phyloP scores from a whole-genome alignment of 2,329 filamentous ascomycete species.

The Davidsoniella eucalypti region DNA sequence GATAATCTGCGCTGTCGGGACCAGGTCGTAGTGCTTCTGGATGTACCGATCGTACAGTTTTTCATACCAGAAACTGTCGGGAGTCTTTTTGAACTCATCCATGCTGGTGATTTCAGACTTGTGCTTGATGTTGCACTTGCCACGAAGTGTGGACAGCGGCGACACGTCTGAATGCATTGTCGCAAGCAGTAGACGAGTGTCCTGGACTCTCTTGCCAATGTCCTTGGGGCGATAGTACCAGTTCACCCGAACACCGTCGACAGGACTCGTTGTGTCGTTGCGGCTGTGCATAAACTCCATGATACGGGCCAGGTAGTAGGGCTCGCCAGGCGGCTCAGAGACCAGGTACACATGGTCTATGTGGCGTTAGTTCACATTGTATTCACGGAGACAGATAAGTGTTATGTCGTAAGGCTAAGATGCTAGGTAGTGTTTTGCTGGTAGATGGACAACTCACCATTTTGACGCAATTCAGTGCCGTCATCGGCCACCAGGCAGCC shows the following conservation, averaged over 20 bases:
- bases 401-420: background rate
- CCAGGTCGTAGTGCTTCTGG: conserved; percentile 92
- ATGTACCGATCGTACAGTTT: conserved; percentile 98
- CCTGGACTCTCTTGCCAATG: conserved; percentile 78
- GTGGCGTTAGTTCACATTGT: background rate
- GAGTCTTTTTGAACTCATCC: conserved; percentile 67
- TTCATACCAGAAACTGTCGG: conserved; percentile 90
- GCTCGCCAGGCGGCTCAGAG: conserved; percentile 92
- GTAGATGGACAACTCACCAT: conserved; percentile 46
- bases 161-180: conserved; percentile 98
- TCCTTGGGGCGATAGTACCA: conserved; percentile 98
- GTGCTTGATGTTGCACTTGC: conserved; percentile 84
- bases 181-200: conserved; percentile 81
- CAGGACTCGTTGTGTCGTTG: conserved; percentile 53
- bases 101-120: conserved; percentile 70
- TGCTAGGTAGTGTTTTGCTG: background rate
- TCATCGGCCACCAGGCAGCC: conserved; percentile 78
- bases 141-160: conserved; percentile 78
- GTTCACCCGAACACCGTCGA: conserved; percentile 84
- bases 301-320: conserved; percentile 91
- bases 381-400: background rate
- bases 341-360: conserved; percentile 78
- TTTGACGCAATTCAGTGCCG: conserved; percentile 64
- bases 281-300: conserved; percentile 91
- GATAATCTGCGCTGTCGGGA: conserved; percentile 80